Base-by-base conservation (phyloP, 1,284 basidiomycete species). In the Cutaneotrichosporon cyanovorans region DNA sequence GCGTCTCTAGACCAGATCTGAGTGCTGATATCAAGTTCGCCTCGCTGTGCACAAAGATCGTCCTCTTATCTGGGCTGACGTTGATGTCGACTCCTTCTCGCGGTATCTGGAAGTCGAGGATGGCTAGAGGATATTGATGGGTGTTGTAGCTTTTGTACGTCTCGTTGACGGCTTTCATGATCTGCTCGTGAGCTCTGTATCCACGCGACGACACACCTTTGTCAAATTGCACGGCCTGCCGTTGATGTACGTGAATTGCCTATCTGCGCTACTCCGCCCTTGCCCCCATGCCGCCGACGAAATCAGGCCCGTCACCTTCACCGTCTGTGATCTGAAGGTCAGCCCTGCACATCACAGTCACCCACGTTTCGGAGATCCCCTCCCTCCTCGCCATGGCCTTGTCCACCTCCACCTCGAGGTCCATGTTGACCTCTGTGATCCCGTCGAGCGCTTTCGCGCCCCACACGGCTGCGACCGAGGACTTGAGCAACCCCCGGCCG, bases 221-320 rank as follows among this genome's bases (percentile, higher is more conserved):
- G 76, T 72, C 2, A 85, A 76, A 50, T 80, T 81, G 65, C 88
- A 95, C 0, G 95, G 93, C 25, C 95, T 75, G 0, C 90, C 88
- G 61, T 99, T 98, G 60, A 98, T 77, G 63, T 85, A 98, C 71
- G 89, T 89, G 69, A 87, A 97, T 60, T 97, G 93, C 2, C 92
- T 74, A 64, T 97, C 95, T 0, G 82, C 78, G 11, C 81, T 80
- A 2, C 80, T 77, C 28, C 90, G 74, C 2, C 92, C 93, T 45
- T 79, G 60, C 6, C 68, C 69, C 61, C 65, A 69, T 3, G 63
- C 52, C 1, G 66, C 63, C 0, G 65, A 61, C 1, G 69, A 71
- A 12, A 72, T 65, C 28, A 73, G 49, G 0, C 70, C 71, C 1
- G 36, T 32, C 5, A 68, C 60, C 6, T 53, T 57, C 22, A 72